Evolutionary conservation across 2,329 filamentous ascomycete species (phyloP).

Genomic region (Epichloe brachyelytri): DNA sequence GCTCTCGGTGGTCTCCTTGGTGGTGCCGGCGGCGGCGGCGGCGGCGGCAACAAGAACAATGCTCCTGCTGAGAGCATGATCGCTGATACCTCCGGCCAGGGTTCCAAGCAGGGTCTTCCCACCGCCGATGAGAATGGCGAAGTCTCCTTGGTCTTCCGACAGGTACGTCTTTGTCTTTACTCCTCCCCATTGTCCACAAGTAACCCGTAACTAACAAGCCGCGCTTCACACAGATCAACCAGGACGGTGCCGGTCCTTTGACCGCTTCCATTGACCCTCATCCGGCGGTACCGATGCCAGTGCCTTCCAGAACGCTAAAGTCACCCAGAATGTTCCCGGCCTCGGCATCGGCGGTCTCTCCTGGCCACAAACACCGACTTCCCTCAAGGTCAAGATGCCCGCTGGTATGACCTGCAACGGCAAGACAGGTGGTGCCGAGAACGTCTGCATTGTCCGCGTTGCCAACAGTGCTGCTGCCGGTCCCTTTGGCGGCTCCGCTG

Average conservation of each 20-base stretch:
- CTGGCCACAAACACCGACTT: constrained; percentile 49
- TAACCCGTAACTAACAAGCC: not conserved
- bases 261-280: constrained; percentile 46
- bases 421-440: constrained; percentile 42
- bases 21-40: constrained; percentile 13
- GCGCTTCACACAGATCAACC: constrained; percentile 45
- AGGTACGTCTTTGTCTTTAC: constrained; percentile 13
- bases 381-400: constrained; percentile 53
- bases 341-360: constrained; percentile 42
- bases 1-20: constrained; percentile 6
- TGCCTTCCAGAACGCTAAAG: constrained; percentile 47
- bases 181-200: constrained; percentile 6
- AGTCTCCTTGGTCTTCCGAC: constrained; percentile 50
- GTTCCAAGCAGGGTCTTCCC: constrained; percentile 41
- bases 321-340: constrained; percentile 49
- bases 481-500: constrained; percentile 53
- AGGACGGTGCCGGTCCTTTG: constrained; percentile 54
- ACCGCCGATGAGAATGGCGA: constrained; percentile 47
- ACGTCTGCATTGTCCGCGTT: constrained; percentile 53
- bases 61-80: constrained; percentile 36
- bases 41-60: constrained; percentile 25
- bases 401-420: constrained; percentile 52
- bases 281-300: constrained; percentile 47
- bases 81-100: constrained; percentile 38
- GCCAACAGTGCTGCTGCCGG: constrained; percentile 49